These are phyloP conservation scores for Cephaloascus albidus DNA, from an alignment of 805 yeast species.

Conservation along the genomic window DNA sequence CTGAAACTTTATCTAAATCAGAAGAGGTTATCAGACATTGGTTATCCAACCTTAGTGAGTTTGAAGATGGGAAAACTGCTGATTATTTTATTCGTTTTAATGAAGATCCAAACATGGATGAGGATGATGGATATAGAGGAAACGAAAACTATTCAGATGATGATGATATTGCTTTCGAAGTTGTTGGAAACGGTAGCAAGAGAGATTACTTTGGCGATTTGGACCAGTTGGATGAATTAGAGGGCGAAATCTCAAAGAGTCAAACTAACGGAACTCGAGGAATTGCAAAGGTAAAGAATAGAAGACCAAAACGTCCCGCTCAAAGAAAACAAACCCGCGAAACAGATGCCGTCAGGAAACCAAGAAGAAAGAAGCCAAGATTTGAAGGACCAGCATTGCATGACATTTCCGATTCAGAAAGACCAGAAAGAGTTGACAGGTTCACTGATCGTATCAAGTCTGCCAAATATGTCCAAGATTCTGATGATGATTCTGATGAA, in stretches of 20 bases:
- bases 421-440: slow-evolving; percentile 16
- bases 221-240: slow-evolving; percentile 29
- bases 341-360: slow-evolving; percentile 4
- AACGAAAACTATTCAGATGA: slow-evolving; percentile 8
- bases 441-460: slow-evolving; percentile 34
- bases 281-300: slow-evolving; percentile 8
- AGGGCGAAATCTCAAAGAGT: slow-evolving; percentile 19
- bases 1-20: slow-evolving; percentile 2
- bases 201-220: slow-evolving; percentile 4
- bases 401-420: background rate
- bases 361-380: slow-evolving; percentile 3
- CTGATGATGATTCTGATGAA: slow-evolving; percentile 57
- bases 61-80: slow-evolving; percentile 28
- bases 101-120: slow-evolving; percentile 8
- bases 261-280: slow-evolving; percentile 18
- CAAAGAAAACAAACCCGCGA: slow-evolving; percentile 5
- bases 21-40: slow-evolving; percentile 3
- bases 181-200: slow-evolving; percentile 8
- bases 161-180: slow-evolving; percentile 22
- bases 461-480: slow-evolving; percentile 43
- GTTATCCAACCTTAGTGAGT: slow-evolving; percentile 17
- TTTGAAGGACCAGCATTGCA: slow-evolving; percentile 1
- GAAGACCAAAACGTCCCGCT: slow-evolving; percentile 1
- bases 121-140: slow-evolving; percentile 6
- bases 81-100: slow-evolving; percentile 20